Conservation (phyloP, 371 early-diverging fungal species). For the Nematocida minor region DNA sequence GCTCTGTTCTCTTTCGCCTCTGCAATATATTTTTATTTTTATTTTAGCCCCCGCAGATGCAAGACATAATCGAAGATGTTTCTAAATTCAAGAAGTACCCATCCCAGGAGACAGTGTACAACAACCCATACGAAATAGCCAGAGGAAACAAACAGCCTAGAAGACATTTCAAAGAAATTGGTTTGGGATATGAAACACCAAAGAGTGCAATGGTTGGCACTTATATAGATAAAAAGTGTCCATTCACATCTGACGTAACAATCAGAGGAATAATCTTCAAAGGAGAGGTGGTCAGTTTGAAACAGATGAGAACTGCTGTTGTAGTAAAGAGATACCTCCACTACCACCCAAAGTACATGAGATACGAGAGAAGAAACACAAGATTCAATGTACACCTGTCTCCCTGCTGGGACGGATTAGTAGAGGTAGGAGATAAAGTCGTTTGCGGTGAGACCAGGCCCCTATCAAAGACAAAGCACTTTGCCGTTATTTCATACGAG, state of each 20-base stretch:
- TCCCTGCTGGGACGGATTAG: constrained; percentile 86
- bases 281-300: constrained; percentile 87
- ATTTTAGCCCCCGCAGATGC: constrained; percentile 36
- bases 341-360: constrained; percentile 98
- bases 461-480: constrained; percentile 65
- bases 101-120: constrained; percentile 74
- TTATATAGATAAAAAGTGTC: constrained; percentile 99
- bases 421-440: constrained; percentile 81
- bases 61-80: constrained; percentile 74
- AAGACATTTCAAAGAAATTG: constrained; percentile 90
- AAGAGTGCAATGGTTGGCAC: constrained; percentile 82
- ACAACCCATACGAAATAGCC: constrained; percentile 65
- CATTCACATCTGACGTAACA: constrained; percentile 92
- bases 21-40: constrained; percentile 18
- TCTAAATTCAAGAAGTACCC: constrained; percentile 91
- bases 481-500: constrained; percentile 57
- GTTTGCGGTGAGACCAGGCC: constrained; percentile 73
- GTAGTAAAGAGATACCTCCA: constrained; percentile 96
- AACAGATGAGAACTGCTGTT: constrained; percentile 96
- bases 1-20: neutral
- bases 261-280: constrained; percentile 95
- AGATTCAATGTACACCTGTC: constrained; percentile 95
- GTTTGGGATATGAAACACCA: constrained; percentile 97
- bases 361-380: constrained; percentile 99
- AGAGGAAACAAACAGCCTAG: constrained; percentile 67